phyloP scores from a whole-genome alignment of 75 land plant species.

The Larix kaempferi region DNA sequence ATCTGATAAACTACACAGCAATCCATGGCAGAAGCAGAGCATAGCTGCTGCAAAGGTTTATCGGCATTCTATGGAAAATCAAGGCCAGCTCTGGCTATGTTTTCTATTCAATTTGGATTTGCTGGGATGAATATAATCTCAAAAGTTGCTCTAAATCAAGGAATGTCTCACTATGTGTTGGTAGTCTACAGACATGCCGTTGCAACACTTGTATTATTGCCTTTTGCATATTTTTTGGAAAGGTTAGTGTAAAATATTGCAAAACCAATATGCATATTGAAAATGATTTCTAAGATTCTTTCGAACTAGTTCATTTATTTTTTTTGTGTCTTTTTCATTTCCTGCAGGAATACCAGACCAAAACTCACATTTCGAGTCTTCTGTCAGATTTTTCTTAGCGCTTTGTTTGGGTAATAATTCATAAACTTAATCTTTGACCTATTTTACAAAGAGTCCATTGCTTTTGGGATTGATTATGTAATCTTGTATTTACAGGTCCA shows the following conservation, averaged over 20 bases:
- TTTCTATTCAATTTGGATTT: slow-evolving; percentile 4
- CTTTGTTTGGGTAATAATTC: slow-evolving; percentile 48
- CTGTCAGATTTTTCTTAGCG: slow-evolving; percentile 46
- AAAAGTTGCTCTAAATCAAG: slow-evolving; percentile 4
- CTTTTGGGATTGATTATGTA: too few relatives aligned
- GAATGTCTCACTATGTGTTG: slow-evolving; percentile 6
- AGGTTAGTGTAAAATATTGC: background rate
- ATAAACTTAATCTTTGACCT: too few relatives aligned
- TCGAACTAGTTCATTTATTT: background rate
- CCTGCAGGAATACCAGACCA: slow-evolving; percentile 47
- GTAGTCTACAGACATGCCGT: slow-evolving; percentile 5
- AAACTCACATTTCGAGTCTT: slow-evolving; percentile 35
- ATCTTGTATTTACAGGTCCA: slow-evolving; percentile 27
- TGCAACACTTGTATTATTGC: background rate
- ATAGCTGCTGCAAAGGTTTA: background rate
- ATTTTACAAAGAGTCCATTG: too few relatives aligned
- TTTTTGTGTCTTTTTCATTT: slow-evolving; percentile 11
- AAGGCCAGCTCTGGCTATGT: slow-evolving; percentile 5
- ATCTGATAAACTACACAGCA: too few relatives aligned
- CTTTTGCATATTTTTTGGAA: slow-evolving; percentile 2
- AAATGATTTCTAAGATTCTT: background rate
- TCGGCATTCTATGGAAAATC: background rate
- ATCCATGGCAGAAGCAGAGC: background rate
- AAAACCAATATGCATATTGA: too few relatives aligned
- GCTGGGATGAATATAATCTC: slow-evolving; percentile 13